A percentile compares a stretch with the other conserved stretches of the same genome.
Evolutionary conservation across 2,329 filamentous ascomycete genomes (phyloP).

Genomic region (Sporothrix phasma): DNA sequence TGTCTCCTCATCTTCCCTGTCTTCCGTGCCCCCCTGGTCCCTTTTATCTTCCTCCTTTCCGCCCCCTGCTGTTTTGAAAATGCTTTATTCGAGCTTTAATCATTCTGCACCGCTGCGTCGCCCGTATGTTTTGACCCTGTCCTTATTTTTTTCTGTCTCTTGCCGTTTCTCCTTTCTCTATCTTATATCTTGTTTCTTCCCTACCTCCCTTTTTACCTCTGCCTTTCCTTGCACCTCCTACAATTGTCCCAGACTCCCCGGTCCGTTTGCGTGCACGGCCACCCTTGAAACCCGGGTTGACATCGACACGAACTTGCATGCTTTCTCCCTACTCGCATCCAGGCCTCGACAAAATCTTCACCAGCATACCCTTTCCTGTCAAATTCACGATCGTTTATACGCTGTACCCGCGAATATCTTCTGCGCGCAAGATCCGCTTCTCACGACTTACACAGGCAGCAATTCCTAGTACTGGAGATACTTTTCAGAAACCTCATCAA

Average conservation of each 20-base stretch:
- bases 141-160: neutral
- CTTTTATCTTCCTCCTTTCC: neutral
- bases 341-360: constrained; percentile 1
- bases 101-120: neutral
- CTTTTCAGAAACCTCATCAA: neutral
- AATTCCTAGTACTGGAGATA: neutral
- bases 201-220: constrained; percentile 1
- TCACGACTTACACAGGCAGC: no score
- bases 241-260: constrained; percentile 10
- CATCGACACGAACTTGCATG: constrained; percentile 3
- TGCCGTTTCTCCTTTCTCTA: neutral
- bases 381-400: neutral
- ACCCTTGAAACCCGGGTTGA: constrained; percentile 15
- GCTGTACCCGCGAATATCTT: neutral
- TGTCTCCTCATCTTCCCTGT: constrained; percentile 6
- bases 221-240: constrained; percentile 4
- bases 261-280: constrained; percentile 16
- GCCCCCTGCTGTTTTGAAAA: constrained; percentile 1
- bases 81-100: neutral
- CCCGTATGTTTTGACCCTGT: neutral
- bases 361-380: constrained; percentile 5
- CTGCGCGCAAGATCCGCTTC: no score
- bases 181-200: constrained; percentile 4
- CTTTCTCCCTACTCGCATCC: neutral
- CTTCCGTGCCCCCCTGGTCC: constrained; percentile 1